Evolutionary conservation across 306 rosid genomes (phyloP), one percentile per base, ranked within the genome.

Genomic region (Sphenostylis stenocarpa): DNA sequence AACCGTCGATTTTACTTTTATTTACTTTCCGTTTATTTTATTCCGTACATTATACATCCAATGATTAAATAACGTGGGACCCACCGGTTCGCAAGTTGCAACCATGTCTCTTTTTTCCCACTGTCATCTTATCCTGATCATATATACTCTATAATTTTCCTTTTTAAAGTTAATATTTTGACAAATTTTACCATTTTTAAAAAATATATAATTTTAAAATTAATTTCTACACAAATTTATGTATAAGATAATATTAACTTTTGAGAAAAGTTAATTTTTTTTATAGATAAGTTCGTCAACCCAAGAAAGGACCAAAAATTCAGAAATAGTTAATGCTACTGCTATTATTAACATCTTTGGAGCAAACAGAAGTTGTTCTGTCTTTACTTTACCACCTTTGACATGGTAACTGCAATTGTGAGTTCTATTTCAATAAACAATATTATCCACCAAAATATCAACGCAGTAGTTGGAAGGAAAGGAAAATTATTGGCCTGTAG

Each of bases 61-160:
- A 41, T 67, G 24, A 67, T 68, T 55, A 26, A 45, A 45, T 68
- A 15, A 16, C 2, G 73, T 45, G 57, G 58, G 73, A 45, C 73
- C 73, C 57, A 15, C 15, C 58, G 2, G 10, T 26, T 6, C 57
- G 1, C 56, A 14, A 67, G 23, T 15, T 44, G 73, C 56, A 67
- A 28, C 16, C 14, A 44, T 67, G 7, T 4, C 17, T 13, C n/a
- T 14, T 19, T 65, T 12, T 10, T 13, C 10, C 1, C n/a, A n/a
- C 29, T 38, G 1, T 13, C 6, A 12, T 56, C 14, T 24, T 55
- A 3, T 21, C 7, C 13, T 60, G 16, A 61, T 14, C n/a, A n/a
- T 28, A 28, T 26, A 13, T 58, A 41, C 15, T 39, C 1, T 26
- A n/a, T n/a, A n/a, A n/a, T n/a, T n/a, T n/a, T n/a, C n/a, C n/a